phyloP scores from a whole-genome alignment of 2,329 filamentous ascomycete genomes.

The Stemphylium beticola region DNA sequence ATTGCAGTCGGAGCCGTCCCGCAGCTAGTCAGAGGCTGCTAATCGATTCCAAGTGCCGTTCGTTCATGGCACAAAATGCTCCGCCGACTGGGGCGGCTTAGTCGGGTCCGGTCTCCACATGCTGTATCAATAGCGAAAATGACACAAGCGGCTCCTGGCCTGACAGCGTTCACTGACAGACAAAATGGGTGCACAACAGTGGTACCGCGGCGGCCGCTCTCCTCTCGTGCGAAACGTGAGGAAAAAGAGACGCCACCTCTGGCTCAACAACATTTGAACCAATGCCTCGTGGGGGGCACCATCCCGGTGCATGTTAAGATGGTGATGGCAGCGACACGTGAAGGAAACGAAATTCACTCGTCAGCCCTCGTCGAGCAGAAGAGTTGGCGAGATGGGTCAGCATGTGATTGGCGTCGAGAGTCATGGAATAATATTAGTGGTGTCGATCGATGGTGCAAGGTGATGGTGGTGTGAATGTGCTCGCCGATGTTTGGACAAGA shows the following conservation, averaged over 20 bases:
- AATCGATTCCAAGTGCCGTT: neutral
- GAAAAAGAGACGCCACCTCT: neutral
- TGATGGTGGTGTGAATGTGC: conserved; percentile 1
- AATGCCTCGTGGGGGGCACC: neutral
- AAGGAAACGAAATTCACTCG: neutral
- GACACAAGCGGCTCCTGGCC: neutral
- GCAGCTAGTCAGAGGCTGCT: conserved; percentile 2
- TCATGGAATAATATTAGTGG: neutral
- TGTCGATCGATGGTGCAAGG: conserved; percentile 2
- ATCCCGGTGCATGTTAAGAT: neutral
- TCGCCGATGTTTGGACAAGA: conserved; percentile 6
- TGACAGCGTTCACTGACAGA: neutral
- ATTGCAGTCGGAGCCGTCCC: conserved; percentile 1
- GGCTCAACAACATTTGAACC: neutral
- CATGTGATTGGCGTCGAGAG: neutral
- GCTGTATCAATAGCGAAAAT: neutral
- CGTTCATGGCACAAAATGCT: neutral
- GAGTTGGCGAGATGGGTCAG: neutral
- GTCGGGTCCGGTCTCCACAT: neutral
- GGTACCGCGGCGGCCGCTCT: neutral
- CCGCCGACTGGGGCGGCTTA: neutral
- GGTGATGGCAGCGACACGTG: neutral
- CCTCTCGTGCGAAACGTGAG: neutral
- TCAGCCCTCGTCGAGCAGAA: neutral
- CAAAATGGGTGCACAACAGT: neutral